Evolutionary conservation across 2,329 filamentous ascomycete species (phyloP), one percentile per base, ranked within the genome.

Genomic region (Penicillium paneum): DNA sequence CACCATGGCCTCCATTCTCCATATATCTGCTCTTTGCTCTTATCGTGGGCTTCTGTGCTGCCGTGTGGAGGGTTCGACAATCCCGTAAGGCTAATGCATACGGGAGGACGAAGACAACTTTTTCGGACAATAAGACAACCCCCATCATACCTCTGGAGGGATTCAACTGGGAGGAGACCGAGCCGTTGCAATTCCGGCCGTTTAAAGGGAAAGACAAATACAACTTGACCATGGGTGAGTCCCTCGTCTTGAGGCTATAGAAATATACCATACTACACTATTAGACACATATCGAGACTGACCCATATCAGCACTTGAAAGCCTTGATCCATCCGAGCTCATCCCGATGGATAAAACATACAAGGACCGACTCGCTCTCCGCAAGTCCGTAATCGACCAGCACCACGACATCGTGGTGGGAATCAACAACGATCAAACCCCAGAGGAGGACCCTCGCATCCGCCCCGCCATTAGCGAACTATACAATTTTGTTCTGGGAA

Each of bases 171-270:
- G 64, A 73, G 48, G 74, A 69, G 0, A 79, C 77, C 31, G 74
- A 79, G 52, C 83, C 82, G 0, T 64, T 83, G 35, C 77, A 81
- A 53, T 65, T 83, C 11, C 74, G 83, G 13, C 80, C 81, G 0
- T 85, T 85, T 68, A 85, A 83, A 66, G 78, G 81, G 5, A 84
- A 80, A 66, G 78, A 81, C 6, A 84, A 80, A 61, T 87, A 83
- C 64, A 79, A 86, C 64, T 68, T 87, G 47, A 85, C 83, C 6
- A 87, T 87, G 84, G 81, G 83, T 84, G 69, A 57, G 70, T 46
- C 8, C 3, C 13, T 44, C 3, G 1, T 28, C 17, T 5, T 5
- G 13, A 12, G 28, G 8, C 26, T n/a, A 15, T 29, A 28, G 2
- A 36, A 6, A 59, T 41, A 17, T 29, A 19, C 6, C 24, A 29